These are phyloP conservation scores for Knoxia roxburghii DNA, from an alignment of 257 asterid genomes.

Conservation along the genomic window DNA sequence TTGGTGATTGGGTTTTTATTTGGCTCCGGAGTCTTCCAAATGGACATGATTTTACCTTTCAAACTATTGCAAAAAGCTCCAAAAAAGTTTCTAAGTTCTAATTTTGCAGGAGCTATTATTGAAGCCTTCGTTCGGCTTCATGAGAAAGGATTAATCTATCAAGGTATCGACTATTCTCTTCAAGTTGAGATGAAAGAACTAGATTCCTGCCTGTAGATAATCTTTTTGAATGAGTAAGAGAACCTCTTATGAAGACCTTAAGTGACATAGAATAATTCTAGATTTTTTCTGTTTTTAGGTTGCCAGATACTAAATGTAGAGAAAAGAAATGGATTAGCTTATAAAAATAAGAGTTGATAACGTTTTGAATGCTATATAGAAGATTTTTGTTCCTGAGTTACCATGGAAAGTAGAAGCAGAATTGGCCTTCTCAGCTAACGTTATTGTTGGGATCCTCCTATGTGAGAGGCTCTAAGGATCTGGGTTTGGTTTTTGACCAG, in stretches of 20 bases:
- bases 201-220: not conserved
- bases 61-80: not conserved
- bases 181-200: not conserved
- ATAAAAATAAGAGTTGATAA: not conserved
- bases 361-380: not conserved
- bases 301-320: not conserved
- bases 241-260: not conserved
- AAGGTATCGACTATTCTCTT: constrained; percentile 41
- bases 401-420: not conserved
- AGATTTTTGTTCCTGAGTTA: not conserved
- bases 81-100: constrained; percentile 17
- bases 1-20: not conserved
- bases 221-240: not conserved
- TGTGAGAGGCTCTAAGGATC: not conserved
- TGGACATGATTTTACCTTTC: not conserved
- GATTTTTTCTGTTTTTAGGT: not conserved
- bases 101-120: constrained; percentile 74
- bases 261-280: not conserved
- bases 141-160: constrained; percentile 93
- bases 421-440: not conserved
- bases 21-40: not conserved
- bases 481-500: constrained; percentile 35
- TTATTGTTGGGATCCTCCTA: not conserved
- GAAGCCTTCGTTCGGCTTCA: constrained; percentile 97
- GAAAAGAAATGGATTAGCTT: not conserved